Evolutionary conservation across 2,329 filamentous ascomycete genomes (phyloP).

Genomic region (Aspergillus ibericus): DNA sequence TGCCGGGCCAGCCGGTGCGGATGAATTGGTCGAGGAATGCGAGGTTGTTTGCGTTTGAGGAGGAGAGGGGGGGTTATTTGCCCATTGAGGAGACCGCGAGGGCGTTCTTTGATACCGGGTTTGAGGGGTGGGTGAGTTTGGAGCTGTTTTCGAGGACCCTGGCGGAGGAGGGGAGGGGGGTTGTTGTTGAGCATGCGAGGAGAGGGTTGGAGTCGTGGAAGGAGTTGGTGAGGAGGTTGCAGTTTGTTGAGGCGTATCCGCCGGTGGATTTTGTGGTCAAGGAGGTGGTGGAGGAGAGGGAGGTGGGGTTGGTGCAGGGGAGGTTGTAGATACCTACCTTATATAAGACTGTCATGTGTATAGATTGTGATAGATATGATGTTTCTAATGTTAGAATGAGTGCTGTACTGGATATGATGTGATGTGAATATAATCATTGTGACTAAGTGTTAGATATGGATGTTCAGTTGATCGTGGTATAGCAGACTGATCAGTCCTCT

Average conservation of each 20-base stretch:
- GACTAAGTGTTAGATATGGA: too few relatives aligned
- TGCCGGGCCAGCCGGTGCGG: slow-evolving; percentile 57
- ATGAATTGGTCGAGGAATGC: slow-evolving; percentile 83
- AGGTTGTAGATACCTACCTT: too few relatives aligned
- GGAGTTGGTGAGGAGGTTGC: slow-evolving; percentile 40
- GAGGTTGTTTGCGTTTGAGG: slow-evolving; percentile 66
- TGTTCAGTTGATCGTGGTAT: too few relatives aligned
- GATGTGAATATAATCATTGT: too few relatives aligned
- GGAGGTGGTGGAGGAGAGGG: neutral
- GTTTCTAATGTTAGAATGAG: too few relatives aligned
- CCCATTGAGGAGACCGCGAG: slow-evolving; percentile 63
- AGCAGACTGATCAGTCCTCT: too few relatives aligned
- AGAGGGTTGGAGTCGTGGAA: slow-evolving; percentile 55
- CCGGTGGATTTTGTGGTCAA: neutral
- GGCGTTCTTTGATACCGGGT: slow-evolving; percentile 63
- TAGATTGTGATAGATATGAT: too few relatives aligned
- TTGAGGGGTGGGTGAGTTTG: slow-evolving; percentile 68
- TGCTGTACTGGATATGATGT: too few relatives aligned
- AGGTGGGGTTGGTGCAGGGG: neutral
- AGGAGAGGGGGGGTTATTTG: slow-evolving; percentile 64
- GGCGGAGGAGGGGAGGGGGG: slow-evolving; percentile 51
- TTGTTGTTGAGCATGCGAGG: slow-evolving; percentile 57
- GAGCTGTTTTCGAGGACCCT: slow-evolving; percentile 68
- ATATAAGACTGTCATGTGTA: too few relatives aligned
- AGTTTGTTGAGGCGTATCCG: slow-evolving; percentile 4